A percentile compares a stretch with the other conserved stretches of the same genome.
These are phyloP conservation scores for Botryotinia narcissicola DNA, from an alignment of 2,329 filamentous ascomycete species.

Conservation along the genomic window DNA sequence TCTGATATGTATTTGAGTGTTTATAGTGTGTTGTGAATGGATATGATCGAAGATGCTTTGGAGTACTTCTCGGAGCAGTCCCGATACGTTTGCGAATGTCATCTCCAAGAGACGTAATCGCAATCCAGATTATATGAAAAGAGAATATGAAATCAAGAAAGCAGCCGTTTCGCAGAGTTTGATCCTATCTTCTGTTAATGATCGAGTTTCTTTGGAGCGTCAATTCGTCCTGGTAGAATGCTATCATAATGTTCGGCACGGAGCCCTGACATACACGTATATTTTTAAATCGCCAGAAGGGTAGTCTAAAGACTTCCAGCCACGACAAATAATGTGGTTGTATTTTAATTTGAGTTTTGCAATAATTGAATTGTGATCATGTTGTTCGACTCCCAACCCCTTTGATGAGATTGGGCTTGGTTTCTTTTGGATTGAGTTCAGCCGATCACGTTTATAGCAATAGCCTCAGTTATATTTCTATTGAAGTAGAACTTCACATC, in stretches of 20 bases:
- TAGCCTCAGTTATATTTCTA: not conserved
- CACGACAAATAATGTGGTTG: not conserved
- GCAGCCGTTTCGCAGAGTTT: not conserved
- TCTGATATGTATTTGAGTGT: not conserved
- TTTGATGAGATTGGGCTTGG: not conserved
- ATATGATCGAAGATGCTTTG: not conserved
- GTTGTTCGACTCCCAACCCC: not conserved
- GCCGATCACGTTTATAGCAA: not conserved
- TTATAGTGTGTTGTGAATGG: not conserved
- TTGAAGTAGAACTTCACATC: not conserved
- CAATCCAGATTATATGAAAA: not conserved
- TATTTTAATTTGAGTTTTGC: not conserved
- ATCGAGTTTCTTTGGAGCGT: not conserved
- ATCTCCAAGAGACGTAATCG: accelerated
- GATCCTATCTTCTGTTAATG: not conserved
- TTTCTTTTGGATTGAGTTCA: not conserved
- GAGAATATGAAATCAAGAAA: not conserved
- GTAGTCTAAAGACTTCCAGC: not conserved
- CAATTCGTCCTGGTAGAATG: not conserved
- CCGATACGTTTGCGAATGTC: not conserved
- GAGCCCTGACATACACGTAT: not conserved
- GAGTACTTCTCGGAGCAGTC: not conserved
- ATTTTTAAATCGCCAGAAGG: not conserved
- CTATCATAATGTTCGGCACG: not conserved
- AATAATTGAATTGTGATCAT: too few relatives aligned